phyloP scores from a whole-genome alignment of 1,139 yeast species.

The Magnusiomyces clavatus region DNA sequence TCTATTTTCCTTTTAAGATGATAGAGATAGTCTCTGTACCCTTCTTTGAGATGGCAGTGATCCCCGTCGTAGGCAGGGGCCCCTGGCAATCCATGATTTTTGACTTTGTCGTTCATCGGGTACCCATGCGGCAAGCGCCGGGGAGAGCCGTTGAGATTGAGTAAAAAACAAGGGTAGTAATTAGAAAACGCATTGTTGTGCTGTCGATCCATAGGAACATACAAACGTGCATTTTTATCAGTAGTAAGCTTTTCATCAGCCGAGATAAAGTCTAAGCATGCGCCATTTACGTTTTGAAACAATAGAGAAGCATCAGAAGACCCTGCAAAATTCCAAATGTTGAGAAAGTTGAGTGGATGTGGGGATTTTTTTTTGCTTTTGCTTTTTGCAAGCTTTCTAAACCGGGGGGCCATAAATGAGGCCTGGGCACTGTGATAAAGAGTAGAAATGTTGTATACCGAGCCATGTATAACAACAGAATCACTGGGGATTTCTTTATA shows the following conservation, averaged over 20 bases:
- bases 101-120: conserved; percentile 10
- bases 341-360: neutral
- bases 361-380: conserved; percentile 6
- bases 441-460: conserved; percentile 55
- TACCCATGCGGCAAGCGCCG: neutral
- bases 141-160: conserved; percentile 47
- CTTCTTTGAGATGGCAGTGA: conserved; percentile 62
- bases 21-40: conserved; percentile 56
- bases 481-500: conserved; percentile 48
- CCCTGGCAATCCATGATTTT: conserved; percentile 25
- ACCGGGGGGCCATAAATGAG: conserved; percentile 45
- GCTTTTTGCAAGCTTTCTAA: conserved; percentile 29
- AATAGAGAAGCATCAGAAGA: conserved; percentile 72
- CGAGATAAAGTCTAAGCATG: conserved; percentile 63
- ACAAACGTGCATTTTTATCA: too few relatives aligned
- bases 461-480: conserved; percentile 68
- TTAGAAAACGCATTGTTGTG: conserved; percentile 58
- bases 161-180: conserved; percentile 78
- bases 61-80: conserved; percentile 49
- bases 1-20: conserved; percentile 51
- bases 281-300: conserved; percentile 83
- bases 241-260: conserved; percentile 28
- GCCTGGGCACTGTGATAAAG: conserved; percentile 38
- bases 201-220: conserved; percentile 18
- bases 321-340: conserved; percentile 46